A percentile compares a stretch with the other conserved stretches of the same genome.
These are phyloP conservation scores for Diaporthe helianthi DNA, from an alignment of 2,329 filamentous ascomycete genomes.

Conservation along the genomic window DNA sequence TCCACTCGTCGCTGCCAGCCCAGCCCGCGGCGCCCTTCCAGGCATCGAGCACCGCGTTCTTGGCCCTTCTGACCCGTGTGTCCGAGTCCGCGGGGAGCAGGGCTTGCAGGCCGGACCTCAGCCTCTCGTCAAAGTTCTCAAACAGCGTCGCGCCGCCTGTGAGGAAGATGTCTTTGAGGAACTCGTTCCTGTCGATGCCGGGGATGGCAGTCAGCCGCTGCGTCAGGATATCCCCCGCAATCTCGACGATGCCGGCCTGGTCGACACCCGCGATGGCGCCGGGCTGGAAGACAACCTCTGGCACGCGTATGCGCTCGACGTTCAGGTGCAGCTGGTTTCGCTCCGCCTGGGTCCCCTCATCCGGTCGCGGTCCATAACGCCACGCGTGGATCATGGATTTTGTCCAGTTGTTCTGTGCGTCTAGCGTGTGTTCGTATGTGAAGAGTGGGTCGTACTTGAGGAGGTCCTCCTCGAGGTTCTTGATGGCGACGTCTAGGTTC, in stretches of 20 bases:
- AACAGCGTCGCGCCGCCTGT: constrained; percentile 95
- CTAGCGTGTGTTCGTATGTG: constrained; percentile 89
- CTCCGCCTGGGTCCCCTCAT: constrained; percentile 79
- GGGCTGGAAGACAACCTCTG: constrained; percentile 92
- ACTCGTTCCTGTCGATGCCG: constrained; percentile 64
- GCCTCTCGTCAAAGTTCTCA: constrained; percentile 81
- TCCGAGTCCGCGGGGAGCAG: constrained; percentile 73
- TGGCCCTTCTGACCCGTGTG: constrained; percentile 75
- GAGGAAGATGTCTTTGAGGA: constrained; percentile 87
- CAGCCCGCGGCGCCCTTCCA: constrained; percentile 93
- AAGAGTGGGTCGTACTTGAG: constrained; percentile 88
- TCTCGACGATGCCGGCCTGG: constrained; percentile 92
- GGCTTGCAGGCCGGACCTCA: constrained; percentile 74
- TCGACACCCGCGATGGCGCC: constrained; percentile 85
- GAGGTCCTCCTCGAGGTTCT: constrained; percentile 81
- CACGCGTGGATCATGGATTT: constrained; percentile 92
- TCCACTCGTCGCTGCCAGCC: constrained; percentile 69
- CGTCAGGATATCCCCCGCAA: constrained; percentile 86
- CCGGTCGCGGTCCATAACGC: constrained; percentile 83
- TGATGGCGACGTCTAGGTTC: constrained; percentile 77
- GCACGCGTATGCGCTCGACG: constrained; percentile 92
- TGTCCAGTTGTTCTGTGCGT: constrained; percentile 94
- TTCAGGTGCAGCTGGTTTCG: constrained; percentile 92
- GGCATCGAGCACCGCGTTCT: constrained; percentile 81
- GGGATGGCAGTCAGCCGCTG: constrained; percentile 72